These are phyloP conservation scores for Aspergillus sp. DNA, from an alignment of 2,329 filamentous ascomycete genomes.

Conservation along the genomic window DNA sequence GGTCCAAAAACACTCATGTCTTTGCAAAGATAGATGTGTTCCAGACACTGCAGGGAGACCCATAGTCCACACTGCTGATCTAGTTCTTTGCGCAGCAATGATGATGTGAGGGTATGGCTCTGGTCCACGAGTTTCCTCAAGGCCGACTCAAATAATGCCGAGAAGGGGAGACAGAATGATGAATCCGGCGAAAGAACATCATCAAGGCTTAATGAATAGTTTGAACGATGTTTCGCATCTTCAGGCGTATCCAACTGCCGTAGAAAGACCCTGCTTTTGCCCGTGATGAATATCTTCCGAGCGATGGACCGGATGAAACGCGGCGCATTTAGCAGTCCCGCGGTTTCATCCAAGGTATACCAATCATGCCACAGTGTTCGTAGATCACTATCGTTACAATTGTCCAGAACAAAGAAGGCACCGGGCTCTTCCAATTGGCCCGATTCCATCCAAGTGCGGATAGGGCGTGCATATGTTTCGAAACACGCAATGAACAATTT, in stretches of 20 bases:
- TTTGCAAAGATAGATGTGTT: slow-evolving; percentile 72
- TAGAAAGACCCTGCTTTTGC: slow-evolving; percentile 86
- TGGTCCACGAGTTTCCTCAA: slow-evolving; percentile 76
- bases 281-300: slow-evolving; percentile 75
- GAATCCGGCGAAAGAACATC: slow-evolving; percentile 40
- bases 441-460: slow-evolving; percentile 79
- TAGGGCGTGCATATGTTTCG: slow-evolving; percentile 74
- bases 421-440: slow-evolving; percentile 64
- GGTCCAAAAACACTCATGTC: slow-evolving; percentile 67
- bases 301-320: slow-evolving; percentile 70
- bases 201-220: slow-evolving; percentile 29
- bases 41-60: slow-evolving; percentile 64
- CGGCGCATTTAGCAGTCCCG: slow-evolving; percentile 65
- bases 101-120: slow-evolving; percentile 69
- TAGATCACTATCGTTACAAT: slow-evolving; percentile 54
- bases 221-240: slow-evolving; percentile 34
- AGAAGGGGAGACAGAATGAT: slow-evolving; percentile 39
- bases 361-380: slow-evolving; percentile 73
- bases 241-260: slow-evolving; percentile 60
- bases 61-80: slow-evolving; percentile 68
- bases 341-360: slow-evolving; percentile 63
- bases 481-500: slow-evolving; percentile 78
- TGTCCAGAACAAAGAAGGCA: slow-evolving; percentile 72
- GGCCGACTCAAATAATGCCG: slow-evolving; percentile 68
- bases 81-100: slow-evolving; percentile 63